Percentiles rank a stretch among this genome's conserved stretches.
phyloP scores from a whole-genome alignment of 192 early-diverging fungal species.

The Cetraspora pellucida region DNA sequence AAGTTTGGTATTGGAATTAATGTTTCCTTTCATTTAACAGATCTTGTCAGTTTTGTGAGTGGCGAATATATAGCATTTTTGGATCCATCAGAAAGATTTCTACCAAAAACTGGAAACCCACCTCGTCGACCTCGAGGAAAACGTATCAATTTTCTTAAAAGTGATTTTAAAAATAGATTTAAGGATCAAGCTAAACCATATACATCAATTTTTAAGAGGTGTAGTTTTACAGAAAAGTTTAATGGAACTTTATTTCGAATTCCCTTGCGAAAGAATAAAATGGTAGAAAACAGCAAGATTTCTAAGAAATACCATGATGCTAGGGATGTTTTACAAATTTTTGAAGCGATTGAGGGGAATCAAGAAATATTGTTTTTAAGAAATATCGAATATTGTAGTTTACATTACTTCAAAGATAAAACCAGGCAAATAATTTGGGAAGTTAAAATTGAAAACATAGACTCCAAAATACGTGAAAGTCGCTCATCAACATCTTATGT shows the following conservation, averaged over 20 bases:
- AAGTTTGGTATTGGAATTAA: constrained; percentile 29
- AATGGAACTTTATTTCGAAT: constrained; percentile 34
- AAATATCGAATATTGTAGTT: neutral
- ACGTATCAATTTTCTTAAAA: neutral
- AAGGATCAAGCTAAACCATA: constrained; percentile 28
- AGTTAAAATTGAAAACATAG: neutral
- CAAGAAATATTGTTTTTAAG: constrained; percentile 21
- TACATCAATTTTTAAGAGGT: neutral
- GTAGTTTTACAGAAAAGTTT: constrained; percentile 20
- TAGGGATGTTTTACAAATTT: neutral
- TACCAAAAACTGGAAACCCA: constrained; percentile 15
- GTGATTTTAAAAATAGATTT: constrained; percentile 20
- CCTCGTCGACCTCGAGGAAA: neutral
- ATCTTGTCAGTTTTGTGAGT: constrained; percentile 37
- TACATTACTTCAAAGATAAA: neutral
- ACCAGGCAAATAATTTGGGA: neutral
- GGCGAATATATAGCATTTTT: constrained; percentile 34
- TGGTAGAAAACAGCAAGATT: neutral
- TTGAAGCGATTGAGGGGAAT: neutral
- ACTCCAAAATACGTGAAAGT: neutral
- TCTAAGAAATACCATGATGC: neutral
- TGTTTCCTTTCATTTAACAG: constrained; percentile 25
- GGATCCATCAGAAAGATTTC: constrained; percentile 26
- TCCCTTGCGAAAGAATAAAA: constrained; percentile 9
- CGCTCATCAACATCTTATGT: neutral